Conservation (phyloP, 1,284 basidiomycete species). For the Cutaneotrichosporon dermatis region DNA sequence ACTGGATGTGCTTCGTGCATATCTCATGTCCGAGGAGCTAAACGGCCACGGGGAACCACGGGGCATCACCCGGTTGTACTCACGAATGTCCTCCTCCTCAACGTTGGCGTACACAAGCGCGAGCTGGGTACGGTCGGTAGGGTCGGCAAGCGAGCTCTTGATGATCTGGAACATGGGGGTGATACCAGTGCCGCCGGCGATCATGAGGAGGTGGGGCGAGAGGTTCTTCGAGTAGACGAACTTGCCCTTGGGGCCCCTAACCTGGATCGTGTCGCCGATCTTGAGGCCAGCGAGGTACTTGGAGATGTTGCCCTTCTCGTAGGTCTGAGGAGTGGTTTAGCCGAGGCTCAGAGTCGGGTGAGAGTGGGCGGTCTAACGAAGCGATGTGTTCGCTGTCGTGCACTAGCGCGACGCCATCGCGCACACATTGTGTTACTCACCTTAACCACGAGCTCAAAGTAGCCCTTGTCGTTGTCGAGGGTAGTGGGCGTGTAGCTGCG, state of each 20-base stretch:
- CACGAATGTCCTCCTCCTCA: conserved; percentile 71
- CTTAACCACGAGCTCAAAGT: conserved; percentile 97
- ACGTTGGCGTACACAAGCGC: conserved; percentile 97
- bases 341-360: background rate
- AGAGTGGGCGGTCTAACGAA: too few relatives aligned
- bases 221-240: conserved; percentile 73
- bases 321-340: conserved; percentile 58
- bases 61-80: conserved; percentile 10
- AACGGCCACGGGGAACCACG: too few relatives aligned
- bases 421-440: conserved; percentile 48
- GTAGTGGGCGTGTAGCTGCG: conserved; percentile 95
- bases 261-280: conserved; percentile 75
- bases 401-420: too few relatives aligned
- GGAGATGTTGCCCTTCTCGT: conserved; percentile 97
- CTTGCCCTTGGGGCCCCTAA: conserved; percentile 95
- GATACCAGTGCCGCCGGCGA: conserved; percentile 89
- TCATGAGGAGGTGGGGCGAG: conserved; percentile 82
- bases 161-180: conserved; percentile 99
- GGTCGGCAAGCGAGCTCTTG: conserved; percentile 75
- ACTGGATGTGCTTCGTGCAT: too few relatives aligned
- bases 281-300: conserved; percentile 74
- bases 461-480: conserved; percentile 84
- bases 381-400: too few relatives aligned
- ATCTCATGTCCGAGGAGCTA: too few relatives aligned
- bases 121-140: conserved; percentile 74